Evolutionary conservation across 225 moss, liverwort and hornwort genomes (phyloP).

Genomic region (Neckera pumila): DNA sequence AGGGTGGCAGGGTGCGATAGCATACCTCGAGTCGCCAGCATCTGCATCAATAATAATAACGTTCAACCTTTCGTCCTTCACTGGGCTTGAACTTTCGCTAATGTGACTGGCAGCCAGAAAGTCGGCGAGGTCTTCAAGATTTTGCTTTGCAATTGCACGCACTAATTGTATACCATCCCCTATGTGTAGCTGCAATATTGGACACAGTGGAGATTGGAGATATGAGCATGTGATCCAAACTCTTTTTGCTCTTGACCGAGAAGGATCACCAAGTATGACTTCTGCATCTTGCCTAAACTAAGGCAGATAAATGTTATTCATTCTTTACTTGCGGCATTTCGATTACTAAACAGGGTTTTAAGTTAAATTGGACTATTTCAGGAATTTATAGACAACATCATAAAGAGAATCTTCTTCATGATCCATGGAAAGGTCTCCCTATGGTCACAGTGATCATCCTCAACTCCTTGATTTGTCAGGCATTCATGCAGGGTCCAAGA

Average conservation of each 20-base stretch:
- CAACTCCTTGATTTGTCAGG: neutral
- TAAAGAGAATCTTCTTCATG: neutral
- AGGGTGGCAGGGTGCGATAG: neutral
- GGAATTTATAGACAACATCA: neutral
- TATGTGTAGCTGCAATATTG: constrained; percentile 48
- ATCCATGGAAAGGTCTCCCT: neutral
- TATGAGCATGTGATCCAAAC: neutral
- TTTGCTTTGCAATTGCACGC: constrained; percentile 41
- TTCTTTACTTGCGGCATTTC: neutral
- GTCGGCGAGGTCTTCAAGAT: constrained; percentile 21
- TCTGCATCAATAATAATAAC: constrained; percentile 84
- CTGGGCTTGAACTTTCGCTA: neutral
- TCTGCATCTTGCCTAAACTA: neutral
- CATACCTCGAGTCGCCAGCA: constrained; percentile 78
- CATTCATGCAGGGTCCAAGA: neutral
- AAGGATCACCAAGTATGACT: neutral
- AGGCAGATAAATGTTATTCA: neutral
- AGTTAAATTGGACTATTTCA: neutral
- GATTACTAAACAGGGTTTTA: neutral
- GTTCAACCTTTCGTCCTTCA: constrained; percentile 43
- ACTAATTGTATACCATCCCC: constrained; percentile 82
- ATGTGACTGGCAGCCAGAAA: constrained; percentile 16
- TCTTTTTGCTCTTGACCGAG: neutral
- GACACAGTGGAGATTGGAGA: neutral
- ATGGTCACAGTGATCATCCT: neutral